Evolutionary conservation across 2,329 filamentous ascomycete genomes (phyloP).

Genomic region (Juglanconis juglandina): DNA sequence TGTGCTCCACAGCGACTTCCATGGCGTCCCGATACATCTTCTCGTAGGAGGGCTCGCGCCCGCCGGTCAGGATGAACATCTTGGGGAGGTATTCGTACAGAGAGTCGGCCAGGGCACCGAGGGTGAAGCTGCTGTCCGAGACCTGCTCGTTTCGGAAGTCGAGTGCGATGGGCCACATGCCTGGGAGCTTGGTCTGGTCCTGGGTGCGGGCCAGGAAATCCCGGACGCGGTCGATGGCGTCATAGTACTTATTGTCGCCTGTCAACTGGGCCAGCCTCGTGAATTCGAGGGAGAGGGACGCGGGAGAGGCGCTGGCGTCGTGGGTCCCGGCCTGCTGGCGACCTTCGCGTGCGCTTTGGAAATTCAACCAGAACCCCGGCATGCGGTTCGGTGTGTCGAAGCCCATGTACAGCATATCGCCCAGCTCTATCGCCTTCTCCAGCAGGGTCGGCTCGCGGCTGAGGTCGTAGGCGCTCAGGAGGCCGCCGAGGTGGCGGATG

Average conservation of each 20-base stretch:
- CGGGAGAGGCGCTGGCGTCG: constrained; percentile 39
- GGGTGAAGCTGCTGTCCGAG: constrained; percentile 40
- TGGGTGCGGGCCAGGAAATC: constrained; percentile 67
- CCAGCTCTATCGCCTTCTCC: constrained; percentile 74
- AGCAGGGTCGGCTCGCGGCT: constrained; percentile 68
- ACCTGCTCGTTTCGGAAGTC: constrained; percentile 53
- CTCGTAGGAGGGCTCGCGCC: constrained; percentile 57
- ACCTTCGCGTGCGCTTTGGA: constrained; percentile 32
- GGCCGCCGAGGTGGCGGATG: constrained; percentile 85
- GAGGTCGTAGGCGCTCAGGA: constrained; percentile 83
- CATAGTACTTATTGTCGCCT: constrained; percentile 66
- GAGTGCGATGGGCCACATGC: constrained; percentile 69
- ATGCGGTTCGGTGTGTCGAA: constrained; percentile 43
- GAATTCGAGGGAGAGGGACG: constrained; percentile 68
- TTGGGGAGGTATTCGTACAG: constrained; percentile 60
- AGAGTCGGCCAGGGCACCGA: constrained; percentile 54
- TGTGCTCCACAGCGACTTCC: constrained; percentile 55
- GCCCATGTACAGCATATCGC: constrained; percentile 70
- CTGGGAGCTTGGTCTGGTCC: constrained; percentile 66
- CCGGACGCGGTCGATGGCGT: constrained; percentile 60
- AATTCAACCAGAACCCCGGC: constrained; percentile 57
- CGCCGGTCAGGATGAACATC: constrained; percentile 64
- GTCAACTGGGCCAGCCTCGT: constrained; percentile 68
- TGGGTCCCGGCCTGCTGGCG: constrained; percentile 31
- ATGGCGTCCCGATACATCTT: constrained; percentile 61